Base-by-base conservation (phyloP, 1,139 yeast genomes). In the Magnusiomyces paraingens region DNA sequence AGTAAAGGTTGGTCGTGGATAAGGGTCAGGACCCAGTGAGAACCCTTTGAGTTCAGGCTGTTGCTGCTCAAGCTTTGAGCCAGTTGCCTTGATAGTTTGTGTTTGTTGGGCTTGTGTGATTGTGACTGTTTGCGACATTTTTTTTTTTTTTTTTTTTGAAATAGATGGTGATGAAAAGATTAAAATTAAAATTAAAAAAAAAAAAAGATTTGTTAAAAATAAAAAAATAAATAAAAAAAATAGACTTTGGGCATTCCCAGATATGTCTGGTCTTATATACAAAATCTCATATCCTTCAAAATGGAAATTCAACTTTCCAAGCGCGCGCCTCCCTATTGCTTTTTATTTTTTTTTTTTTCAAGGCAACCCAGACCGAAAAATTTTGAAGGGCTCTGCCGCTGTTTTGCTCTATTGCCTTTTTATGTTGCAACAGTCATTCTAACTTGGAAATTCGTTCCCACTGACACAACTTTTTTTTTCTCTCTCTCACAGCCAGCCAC, bases 1-100 rank as follows among this genome's bases (percentile, higher is more conserved):
- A 10, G 69, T 67, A 65, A 84, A 83, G 48, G 64, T 62, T 4
- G 91, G 90, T 32, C 76, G 64, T 42, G 60, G 61, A 56, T 61
- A 60, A 2, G 69, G 69, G 43, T 52, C 51, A 3, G 57, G 57
- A 20, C 49, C 49, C n/a, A 44, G 47, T 3, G 47, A 17, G 22
- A 20, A 42, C 6, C 32, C 32, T 26, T 8, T 26, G 32, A 4
- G 32, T 4, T 26, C 8, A 8, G 32, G 32, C 32, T 26, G 32
- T 8, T 26, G 4, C 32, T 26, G 32, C 8, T 26, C 8, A 8
- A 26, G 32, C 32, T 26, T 26, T 4, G 32, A 26, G 32, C 32
- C 32, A 8, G 32, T 26, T 4, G 8, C 32, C 8, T 26, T 4
- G 32, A 26, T 26, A 8, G 32, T 26, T 5, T 4, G 4, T 26